These are phyloP conservation scores for Geranium brycei DNA, from an alignment of 345 rosid species.

Conservation along the genomic window DNA sequence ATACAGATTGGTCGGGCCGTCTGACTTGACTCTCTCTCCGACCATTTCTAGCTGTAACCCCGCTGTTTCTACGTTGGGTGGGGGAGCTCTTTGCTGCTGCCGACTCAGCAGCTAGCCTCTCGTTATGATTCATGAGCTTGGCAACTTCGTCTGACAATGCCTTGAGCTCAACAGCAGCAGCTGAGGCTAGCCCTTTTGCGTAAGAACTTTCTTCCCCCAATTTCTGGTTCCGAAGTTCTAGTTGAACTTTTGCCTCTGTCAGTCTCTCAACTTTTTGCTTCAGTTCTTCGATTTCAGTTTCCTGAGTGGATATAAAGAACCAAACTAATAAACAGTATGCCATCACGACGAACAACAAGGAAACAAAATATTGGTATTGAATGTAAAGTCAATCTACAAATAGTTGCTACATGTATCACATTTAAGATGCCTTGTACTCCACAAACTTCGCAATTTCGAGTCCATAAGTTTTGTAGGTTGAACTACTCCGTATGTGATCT, in stretches of 20 bases:
- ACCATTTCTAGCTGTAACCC: constrained; percentile 41
- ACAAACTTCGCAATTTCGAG: too few species aligned
- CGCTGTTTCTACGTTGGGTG: constrained; percentile 36
- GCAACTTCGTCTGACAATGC: constrained; percentile 94
- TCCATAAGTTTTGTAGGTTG: too few species aligned
- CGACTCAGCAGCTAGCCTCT: constrained; percentile 58
- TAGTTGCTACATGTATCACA: too few species aligned
- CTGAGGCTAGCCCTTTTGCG: constrained; percentile 98
- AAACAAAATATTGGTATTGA: too few species aligned
- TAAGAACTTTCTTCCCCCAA: constrained; percentile 89
- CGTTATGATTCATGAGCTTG: constrained; percentile 89
- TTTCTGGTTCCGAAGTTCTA: constrained; percentile 66
- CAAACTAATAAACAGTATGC: too few species aligned
- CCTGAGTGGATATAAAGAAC: constrained; percentile 20
- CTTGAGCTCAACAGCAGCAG: constrained; percentile 99
- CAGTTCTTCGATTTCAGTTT: constrained; percentile 57
- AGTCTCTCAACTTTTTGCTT: constrained; percentile 45
- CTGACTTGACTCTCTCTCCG: constrained; percentile 47
- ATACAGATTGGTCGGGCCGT: constrained; percentile 43
- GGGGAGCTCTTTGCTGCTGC: constrained; percentile 49
- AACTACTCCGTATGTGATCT: too few species aligned
- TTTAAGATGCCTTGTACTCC: too few species aligned
- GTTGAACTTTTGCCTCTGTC: constrained; percentile 53
- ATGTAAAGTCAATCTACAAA: too few species aligned
- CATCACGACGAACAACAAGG: too few species aligned